Base-by-base conservation (phyloP, 768 basidiomycete genomes). In the Serendipita sp. region DNA sequence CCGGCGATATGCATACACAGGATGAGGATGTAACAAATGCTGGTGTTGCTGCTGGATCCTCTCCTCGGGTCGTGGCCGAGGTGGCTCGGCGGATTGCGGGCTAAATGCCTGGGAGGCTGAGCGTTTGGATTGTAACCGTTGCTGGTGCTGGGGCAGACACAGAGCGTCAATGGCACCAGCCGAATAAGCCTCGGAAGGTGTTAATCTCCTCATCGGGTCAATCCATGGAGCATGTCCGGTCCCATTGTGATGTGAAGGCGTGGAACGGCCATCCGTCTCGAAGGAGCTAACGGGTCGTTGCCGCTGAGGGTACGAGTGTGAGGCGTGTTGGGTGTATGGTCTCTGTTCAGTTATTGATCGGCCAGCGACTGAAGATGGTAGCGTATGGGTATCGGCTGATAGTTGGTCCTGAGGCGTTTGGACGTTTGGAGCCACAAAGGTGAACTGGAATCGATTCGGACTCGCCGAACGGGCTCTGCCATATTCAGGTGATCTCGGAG, bases 281-380 rank as follows among this genome's bases (percentile, higher is more conserved):
- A 20, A 48, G 45, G 45, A 24, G 53, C n/a, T 50, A 28, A 50
- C 53, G 33, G 53, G 30, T 31, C 53, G 45, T 50, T 50, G 45
- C 45, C 28, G 45, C 20, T 50, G 53, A n/a, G 24, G 53, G 17
- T 58, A 31, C 26, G 53, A 24, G 33, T 58, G 31, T 4, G 20
- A 4, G 9, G 24, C 33, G 11, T 58, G 53, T 33, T 58, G 53
- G 5, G 53, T 58, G 1, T 26, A n/a, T 9, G 53, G 53, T 34
- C 53, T 58, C 28, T 24, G 53, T 26, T 28, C 24, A 33, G 22
- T 22, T n/a, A 28, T 30, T 26, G 53, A 58, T 58, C 53, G 53
- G 53, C 53, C 53, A 58, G 53, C 33, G 53, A 58, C 24, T n/a
- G 53, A 58, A 31, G 53, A 58, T 28, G 53, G 33, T 58, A 34